These are phyloP conservation scores for Cydonia oblonga DNA, from an alignment of 331 rosid genomes.

Conservation along the genomic window DNA sequence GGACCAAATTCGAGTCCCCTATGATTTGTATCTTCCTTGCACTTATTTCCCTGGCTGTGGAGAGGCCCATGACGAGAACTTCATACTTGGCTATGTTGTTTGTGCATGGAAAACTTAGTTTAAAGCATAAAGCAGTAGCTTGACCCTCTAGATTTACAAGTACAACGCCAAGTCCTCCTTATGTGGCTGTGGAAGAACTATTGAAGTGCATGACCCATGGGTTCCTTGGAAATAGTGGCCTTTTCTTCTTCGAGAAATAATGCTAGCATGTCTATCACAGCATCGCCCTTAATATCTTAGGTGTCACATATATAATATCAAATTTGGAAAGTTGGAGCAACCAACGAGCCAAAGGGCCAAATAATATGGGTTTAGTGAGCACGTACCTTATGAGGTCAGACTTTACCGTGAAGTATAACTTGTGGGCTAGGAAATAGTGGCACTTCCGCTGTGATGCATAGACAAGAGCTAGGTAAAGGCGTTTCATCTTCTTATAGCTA, in stretches of 20 bases:
- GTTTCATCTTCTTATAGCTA: not conserved
- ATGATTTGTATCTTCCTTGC: not conserved
- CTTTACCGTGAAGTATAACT: not conserved
- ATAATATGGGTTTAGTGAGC: not conserved
- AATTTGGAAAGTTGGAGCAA: not conserved
- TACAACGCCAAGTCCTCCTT: not conserved
- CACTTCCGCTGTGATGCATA: no score
- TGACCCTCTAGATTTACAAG: not conserved
- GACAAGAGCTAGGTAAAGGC: no score
- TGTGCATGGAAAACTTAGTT: not conserved
- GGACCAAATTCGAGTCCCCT: not conserved
- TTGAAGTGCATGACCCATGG: not conserved
- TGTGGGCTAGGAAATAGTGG: not conserved
- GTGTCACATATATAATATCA: not conserved
- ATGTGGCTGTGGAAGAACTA: not conserved
- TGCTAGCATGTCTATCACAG: no score
- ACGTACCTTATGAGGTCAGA: not conserved
- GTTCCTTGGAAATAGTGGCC: no score
- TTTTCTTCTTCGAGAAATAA: no score
- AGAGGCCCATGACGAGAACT: no score
- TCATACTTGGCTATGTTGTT: no score
- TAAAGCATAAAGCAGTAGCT: not conserved
- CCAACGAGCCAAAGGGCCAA: no score
- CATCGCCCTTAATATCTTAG: fast-evolving
- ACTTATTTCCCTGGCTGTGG: not conserved